Evolutionary conservation across 129 eudicot genomes (phyloP).

Genomic region (Flaveria sonorensis): DNA sequence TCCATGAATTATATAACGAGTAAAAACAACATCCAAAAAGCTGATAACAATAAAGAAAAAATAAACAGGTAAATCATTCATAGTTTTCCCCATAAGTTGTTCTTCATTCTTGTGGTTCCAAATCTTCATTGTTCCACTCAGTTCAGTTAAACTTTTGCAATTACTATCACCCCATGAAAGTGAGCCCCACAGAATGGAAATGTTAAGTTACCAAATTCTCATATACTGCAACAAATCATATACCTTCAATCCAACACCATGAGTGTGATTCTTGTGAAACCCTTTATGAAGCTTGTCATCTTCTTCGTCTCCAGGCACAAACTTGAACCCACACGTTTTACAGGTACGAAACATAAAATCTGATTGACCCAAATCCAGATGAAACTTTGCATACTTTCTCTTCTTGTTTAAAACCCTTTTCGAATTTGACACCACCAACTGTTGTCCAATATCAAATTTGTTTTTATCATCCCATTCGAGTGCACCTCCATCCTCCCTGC

Average conservation of each 20-base stretch:
- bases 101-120: too few relatives aligned
- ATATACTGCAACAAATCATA: not conserved
- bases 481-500: constrained; percentile 32
- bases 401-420: constrained; percentile 57
- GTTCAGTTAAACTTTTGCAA: too few relatives aligned
- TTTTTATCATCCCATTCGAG: constrained; percentile 14
- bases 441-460: constrained; percentile 14
- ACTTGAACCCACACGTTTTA: constrained; percentile 66
- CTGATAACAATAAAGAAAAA: too few relatives aligned
- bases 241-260: constrained; percentile 82
- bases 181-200: too few relatives aligned
- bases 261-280: constrained; percentile 71
- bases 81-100: too few relatives aligned
- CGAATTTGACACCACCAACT: constrained; percentile 8
- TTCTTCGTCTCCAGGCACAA: constrained; percentile 72
- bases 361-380: constrained; percentile 78
- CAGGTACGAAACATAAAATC: constrained; percentile 72
- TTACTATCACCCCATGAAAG: too few relatives aligned
- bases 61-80: too few relatives aligned
- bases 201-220: too few relatives aligned
- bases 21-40: too few relatives aligned
- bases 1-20: not conserved
- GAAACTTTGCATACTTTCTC: constrained; percentile 71
- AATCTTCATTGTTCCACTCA: too few relatives aligned
- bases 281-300: constrained; percentile 69